Conservation (phyloP, 164 flowering plant genomes). For the Vitis rupestris region DNA sequence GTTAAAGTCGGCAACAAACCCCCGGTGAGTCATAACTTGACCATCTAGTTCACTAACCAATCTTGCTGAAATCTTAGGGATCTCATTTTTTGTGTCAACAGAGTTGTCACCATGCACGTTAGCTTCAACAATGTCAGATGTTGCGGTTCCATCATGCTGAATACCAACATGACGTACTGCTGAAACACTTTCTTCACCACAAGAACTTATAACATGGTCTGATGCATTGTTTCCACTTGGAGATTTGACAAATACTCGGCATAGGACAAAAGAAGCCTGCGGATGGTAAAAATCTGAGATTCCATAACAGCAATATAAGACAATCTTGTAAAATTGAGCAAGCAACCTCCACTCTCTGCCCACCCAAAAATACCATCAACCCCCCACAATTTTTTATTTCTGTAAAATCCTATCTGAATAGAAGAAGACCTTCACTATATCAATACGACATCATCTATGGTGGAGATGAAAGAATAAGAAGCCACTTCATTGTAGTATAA, state of each 20-base stretch:
- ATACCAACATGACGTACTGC: constrained; percentile 31
- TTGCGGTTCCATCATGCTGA: constrained; percentile 35
- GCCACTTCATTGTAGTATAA: neutral
- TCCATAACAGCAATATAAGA: neutral
- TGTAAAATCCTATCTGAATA: neutral
- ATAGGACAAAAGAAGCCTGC: constrained; percentile 58
- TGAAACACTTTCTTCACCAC: constrained; percentile 42
- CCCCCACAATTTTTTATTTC: neutral
- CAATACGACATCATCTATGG: neutral
- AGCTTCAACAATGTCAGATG: constrained; percentile 27
- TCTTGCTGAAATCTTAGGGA: constrained; percentile 5
- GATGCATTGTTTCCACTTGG: constrained; percentile 24
- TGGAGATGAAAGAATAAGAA: neutral
- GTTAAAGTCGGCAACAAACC: constrained; percentile 15
- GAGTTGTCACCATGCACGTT: constrained; percentile 13
- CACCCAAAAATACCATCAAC: neutral
- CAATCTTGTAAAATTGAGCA: neutral
- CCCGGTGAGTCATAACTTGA: constrained; percentile 8
- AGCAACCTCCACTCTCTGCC: neutral
- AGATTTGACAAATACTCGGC: constrained; percentile 52
- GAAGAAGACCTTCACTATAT: neutral
- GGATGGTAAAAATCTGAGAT: constrained; percentile 3
- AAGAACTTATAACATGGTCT: constrained; percentile 34
- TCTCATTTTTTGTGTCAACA: constrained; percentile 12
- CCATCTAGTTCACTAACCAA: constrained; percentile 16